These are phyloP conservation scores for Neurospora sp. DNA, from an alignment of 495 filamentous ascomycete species.

Conservation along the genomic window DNA sequence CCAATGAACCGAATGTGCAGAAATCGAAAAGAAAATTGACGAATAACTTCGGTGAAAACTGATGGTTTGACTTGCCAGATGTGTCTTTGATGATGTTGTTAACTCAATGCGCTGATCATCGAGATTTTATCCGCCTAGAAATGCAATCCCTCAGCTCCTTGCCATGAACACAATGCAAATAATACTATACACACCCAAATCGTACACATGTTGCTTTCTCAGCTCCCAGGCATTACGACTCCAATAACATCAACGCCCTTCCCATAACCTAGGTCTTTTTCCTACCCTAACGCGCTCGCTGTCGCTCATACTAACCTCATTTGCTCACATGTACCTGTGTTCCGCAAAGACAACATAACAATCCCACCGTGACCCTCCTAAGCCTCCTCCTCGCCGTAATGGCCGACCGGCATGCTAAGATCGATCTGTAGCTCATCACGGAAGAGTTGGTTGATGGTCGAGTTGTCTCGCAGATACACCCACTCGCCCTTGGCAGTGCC, in stretches of 20 bases:
- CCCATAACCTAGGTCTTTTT: neutral
- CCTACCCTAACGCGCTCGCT: neutral
- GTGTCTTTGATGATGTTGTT: neutral
- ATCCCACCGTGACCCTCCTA: neutral
- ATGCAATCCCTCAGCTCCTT: neutral
- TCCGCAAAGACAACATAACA: neutral
- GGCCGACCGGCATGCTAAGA: constrained; percentile 14
- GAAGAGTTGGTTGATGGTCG: constrained; percentile 60
- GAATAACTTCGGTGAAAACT: neutral
- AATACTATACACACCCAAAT: neutral
- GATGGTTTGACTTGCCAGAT: neutral
- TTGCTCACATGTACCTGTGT: neutral
- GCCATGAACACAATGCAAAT: neutral
- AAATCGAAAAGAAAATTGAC: neutral
- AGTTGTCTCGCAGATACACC: constrained; percentile 77
- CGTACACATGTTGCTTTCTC: neutral
- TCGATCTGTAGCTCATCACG: constrained; percentile 55
- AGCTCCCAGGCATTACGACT: neutral
- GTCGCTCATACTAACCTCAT: neutral
- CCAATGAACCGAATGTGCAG: neutral
- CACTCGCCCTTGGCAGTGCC: constrained; percentile 59
- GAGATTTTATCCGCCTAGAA: neutral
- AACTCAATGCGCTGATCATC: neutral
- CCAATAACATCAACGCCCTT: neutral
- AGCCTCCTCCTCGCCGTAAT: neutral